Evolutionary conservation across 371 early-diverging fungal genomes (phyloP), one percentile per base, ranked within the genome.

Genomic region (Chytridium lagenaria): DNA sequence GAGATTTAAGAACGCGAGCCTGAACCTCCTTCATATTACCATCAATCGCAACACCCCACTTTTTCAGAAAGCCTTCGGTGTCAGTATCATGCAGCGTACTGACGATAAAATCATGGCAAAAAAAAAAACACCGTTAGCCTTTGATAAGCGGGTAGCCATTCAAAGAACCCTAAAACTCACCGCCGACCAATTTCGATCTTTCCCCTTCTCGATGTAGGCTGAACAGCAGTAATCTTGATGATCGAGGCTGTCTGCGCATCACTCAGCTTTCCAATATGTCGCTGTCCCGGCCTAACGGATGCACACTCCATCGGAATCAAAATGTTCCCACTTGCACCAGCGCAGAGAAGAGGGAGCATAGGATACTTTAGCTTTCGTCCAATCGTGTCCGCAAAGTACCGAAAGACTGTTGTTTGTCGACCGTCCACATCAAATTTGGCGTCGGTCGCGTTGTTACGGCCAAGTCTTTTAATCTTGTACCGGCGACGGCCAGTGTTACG

Each of bases 1-100:
- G 95, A 0, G 90, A 75, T 0, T 86, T 86, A 16, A 97, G 79
- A 22, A 92, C 79, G 37, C 94, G 92, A 22, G 91, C 92, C 28
- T 84, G 78, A n/a, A 88, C 77, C 30, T 73, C 73, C 26, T 86
- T 75, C 75, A 90, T 81, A 39, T 89, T 80, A 23, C 75, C 77
- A 38, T 77, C 59, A 95, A 2, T n/a, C 23, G 28, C 7, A 10
- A 75, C 59, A 33, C 70, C 70, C 75, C 75, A 75, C 19, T 28
- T 55, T 7, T 55, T 59, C 37, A 75, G 36, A 19, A 70, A 39
- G 16, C 10, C 15, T 16, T 28, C 57, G 7, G 44, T 16, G 19
- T 31, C 26, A 31, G 7, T 19, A 38, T 49, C 65, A 37, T 74
- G 69, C 10, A 74, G 50, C 19, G 44, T 34, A 30, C 66, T 66